Base-by-base conservation (phyloP, 2,329 filamentous ascomycete species). In the Phaeoacremonium minimum region DNA sequence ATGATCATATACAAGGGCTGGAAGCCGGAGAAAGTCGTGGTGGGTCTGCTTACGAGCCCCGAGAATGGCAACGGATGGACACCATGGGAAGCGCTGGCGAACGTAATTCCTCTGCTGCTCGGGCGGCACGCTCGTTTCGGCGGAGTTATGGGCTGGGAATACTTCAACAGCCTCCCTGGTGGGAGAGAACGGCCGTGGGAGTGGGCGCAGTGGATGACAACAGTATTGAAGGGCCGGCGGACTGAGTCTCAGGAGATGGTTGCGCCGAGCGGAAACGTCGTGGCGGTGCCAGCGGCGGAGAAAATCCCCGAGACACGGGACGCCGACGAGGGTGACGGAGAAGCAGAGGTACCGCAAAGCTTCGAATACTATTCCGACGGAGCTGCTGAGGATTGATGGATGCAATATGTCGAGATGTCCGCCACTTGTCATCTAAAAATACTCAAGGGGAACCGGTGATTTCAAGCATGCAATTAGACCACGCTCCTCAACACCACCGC, bases 121-220 rank as follows among this genome's bases (percentile, higher is more conserved):
- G 58, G 68, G 16, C 73, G 71, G 46, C 85, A 83, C 48, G 71
- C 75, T 4, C 65, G 63, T 3, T 89, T 90, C 53, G 87, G 85
- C 2, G 87, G 87, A 1, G 81, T 91, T 1, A 89, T 89, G 80
- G 85, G 85, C 3, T 91, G 87, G 87, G 87, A 93, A 59, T 91
- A 88, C 52, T 91, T 87, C 63, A 89, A 89, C 59, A 71, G 76
- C 30, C 57, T 78, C 37, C 80, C 82, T 0, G 79, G 77, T 2
- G 78, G 71, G 16, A 58, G 60, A 33, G 66, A 69, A 18, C 63
- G 66, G 38, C 82, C 83, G 3, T 87, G 83, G 83, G 74, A 85
- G 46, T 91, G 86, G 86, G 83, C 82, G 1, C 71, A 71, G 31
- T 71, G 69, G 39, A 80, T 90, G 68, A 77, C 76, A 2, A 53